Evolutionary conservation across 1,139 yeast species (phyloP).

Genomic region (Debaryomyces psychrophilus): DNA sequence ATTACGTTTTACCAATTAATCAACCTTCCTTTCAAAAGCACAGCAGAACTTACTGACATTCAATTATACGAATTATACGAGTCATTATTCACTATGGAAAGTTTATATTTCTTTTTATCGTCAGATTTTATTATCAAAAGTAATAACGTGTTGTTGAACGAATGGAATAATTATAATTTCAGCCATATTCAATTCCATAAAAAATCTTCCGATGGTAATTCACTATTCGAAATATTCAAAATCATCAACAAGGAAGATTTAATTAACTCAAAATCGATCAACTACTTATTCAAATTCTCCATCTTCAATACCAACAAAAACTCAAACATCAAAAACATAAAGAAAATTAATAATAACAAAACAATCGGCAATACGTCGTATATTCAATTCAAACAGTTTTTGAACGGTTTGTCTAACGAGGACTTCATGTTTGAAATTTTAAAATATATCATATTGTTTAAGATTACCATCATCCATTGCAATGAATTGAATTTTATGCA

Average conservation of each 20-base stretch:
- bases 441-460: conserved; percentile 33
- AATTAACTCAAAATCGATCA: conserved; percentile 9
- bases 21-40: conserved; percentile 27
- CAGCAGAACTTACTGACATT: conserved; percentile 23
- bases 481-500: conserved; percentile 21
- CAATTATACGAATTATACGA: conserved; percentile 43
- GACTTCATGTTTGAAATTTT: conserved; percentile 18
- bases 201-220: conserved; percentile 11
- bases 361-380: conserved; percentile 9
- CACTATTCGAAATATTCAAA: conserved; percentile 15
- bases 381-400: conserved; percentile 5
- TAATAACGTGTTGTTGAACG: conserved; percentile 14
- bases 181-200: conserved; percentile 11
- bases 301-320: conserved; percentile 7
- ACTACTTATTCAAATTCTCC: conserved; percentile 10
- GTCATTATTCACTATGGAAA: conserved; percentile 35
- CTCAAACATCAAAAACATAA: conserved; percentile 7
- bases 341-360: conserved; percentile 5
- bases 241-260: conserved; percentile 13
- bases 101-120: conserved; percentile 35
- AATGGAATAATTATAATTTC: conserved; percentile 14
- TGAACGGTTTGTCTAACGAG: conserved; percentile 6
- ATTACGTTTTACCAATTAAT: conserved; percentile 42
- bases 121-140: conserved; percentile 20
- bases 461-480: conserved; percentile 34